Percentiles rank a stretch among this genome's conserved stretches.
Evolutionary conservation across 371 early-diverging fungal genomes (phyloP).

Genomic region (Syncephalastrum contaminatum): DNA sequence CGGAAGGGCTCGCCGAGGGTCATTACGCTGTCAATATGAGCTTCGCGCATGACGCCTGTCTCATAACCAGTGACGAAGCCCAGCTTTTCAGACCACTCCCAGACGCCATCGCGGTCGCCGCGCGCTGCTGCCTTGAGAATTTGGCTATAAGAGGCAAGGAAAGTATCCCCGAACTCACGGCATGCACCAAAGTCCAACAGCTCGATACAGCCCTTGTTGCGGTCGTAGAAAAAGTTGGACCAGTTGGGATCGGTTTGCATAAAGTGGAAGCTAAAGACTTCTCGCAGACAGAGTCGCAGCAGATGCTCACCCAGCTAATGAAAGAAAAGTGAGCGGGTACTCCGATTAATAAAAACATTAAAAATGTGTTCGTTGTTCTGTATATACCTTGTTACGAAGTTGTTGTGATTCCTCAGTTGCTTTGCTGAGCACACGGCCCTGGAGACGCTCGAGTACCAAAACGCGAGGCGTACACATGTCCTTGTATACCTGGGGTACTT

Average conservation of each 20-base stretch:
- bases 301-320: slow-evolving; percentile 52
- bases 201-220: slow-evolving; percentile 61
- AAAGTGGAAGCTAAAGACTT: slow-evolving; percentile 88
- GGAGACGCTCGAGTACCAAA: slow-evolving; percentile 78
- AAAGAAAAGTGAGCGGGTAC: neutral
- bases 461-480: slow-evolving; percentile 75
- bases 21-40: slow-evolving; percentile 89
- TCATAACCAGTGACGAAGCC: slow-evolving; percentile 95
- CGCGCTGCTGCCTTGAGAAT: slow-evolving; percentile 75
- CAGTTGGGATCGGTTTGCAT: slow-evolving; percentile 99
- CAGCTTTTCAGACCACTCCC: slow-evolving; percentile 74
- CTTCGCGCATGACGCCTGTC: slow-evolving; percentile 81
- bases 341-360: slow-evolving; percentile 1
- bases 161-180: slow-evolving; percentile 75
- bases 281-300: slow-evolving; percentile 81
- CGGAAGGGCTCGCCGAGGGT: slow-evolving; percentile 88
- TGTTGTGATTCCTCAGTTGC: slow-evolving; percentile 66
- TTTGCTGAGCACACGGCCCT: slow-evolving; percentile 73
- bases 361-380: neutral
- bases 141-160: slow-evolving; percentile 74
- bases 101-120: slow-evolving; percentile 73
- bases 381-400: slow-evolving; percentile 62
- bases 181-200: slow-evolving; percentile 96
- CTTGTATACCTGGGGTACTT: slow-evolving; percentile 73
- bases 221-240: slow-evolving; percentile 94